phyloP scores from a whole-genome alignment of 2,329 filamentous ascomycete genomes.

The Cladosporium cucumerinum region DNA sequence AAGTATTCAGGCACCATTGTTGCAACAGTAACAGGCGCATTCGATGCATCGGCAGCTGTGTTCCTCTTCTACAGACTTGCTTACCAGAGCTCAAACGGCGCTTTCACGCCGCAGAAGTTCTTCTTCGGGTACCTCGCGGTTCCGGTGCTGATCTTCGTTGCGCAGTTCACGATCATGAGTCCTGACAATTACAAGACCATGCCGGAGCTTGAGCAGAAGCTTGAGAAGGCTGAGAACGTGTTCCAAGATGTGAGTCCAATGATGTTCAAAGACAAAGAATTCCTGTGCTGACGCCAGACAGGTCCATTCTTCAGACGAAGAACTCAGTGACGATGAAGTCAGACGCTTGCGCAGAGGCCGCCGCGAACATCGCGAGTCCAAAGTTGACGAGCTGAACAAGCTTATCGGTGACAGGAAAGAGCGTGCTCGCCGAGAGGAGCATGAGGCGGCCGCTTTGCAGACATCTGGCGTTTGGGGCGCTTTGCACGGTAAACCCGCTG shows the following conservation, averaged over 20 bases:
- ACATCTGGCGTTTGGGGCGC: slow-evolving; percentile 73
- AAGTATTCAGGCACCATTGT: slow-evolving; percentile 48
- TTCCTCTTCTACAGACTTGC: slow-evolving; percentile 48
- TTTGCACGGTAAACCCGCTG: slow-evolving; percentile 68
- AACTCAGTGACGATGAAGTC: slow-evolving; percentile 54
- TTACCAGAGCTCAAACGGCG: slow-evolving; percentile 42
- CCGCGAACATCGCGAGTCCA: slow-evolving; percentile 58
- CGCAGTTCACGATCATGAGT: slow-evolving; percentile 46
- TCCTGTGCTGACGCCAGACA: slow-evolving; percentile 16
- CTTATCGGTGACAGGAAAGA: slow-evolving; percentile 67
- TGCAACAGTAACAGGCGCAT: slow-evolving; percentile 48
- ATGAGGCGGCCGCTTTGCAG: slow-evolving; percentile 21
- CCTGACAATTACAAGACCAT: slow-evolving; percentile 49
- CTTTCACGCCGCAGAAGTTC: slow-evolving; percentile 46
- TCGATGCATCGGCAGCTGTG: slow-evolving; percentile 48
- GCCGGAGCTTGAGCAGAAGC: slow-evolving; percentile 77
- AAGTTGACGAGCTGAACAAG: slow-evolving; percentile 69
- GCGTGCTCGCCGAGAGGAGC: slow-evolving; percentile 55
- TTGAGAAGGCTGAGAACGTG: slow-evolving; percentile 63
- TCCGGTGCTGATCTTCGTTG: slow-evolving; percentile 42
- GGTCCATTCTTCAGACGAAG: slow-evolving; percentile 56
- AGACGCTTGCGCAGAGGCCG: slow-evolving; percentile 53
- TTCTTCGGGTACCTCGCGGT: slow-evolving; percentile 48
- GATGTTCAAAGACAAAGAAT: neutral
- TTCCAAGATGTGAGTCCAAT: slow-evolving; percentile 33